phyloP scores from a whole-genome alignment of 768 basidiomycete species.

The Arthromyces matolae region DNA sequence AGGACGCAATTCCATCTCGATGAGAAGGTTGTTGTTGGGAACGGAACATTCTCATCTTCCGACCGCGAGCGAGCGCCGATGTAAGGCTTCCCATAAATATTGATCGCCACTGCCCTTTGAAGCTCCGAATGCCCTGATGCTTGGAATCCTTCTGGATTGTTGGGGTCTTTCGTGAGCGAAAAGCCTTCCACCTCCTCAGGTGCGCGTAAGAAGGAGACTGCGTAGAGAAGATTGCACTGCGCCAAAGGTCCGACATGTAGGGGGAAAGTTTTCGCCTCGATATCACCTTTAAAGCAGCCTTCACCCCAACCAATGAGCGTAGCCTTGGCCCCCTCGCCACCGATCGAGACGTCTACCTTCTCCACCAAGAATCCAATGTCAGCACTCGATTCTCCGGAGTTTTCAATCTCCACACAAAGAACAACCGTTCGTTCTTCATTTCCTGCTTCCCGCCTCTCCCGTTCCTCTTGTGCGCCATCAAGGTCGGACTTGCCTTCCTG shows the following conservation, averaged over 20 bases:
- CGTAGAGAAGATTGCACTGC: constrained; percentile 87
- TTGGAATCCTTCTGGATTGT: constrained; percentile 20
- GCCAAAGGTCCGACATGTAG: constrained; percentile 66
- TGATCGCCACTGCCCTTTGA: constrained; percentile 77
- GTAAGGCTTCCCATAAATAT: constrained; percentile 73
- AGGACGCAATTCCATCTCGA: constrained; percentile 91
- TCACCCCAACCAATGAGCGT: constrained; percentile 55
- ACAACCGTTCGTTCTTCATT: constrained; percentile 83
- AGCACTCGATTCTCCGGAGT: constrained; percentile 61
- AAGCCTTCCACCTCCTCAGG: constrained; percentile 54
- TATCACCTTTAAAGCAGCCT: constrained; percentile 42
- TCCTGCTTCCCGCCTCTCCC: constrained; percentile 60
- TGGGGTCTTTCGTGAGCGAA: constrained; percentile 26
- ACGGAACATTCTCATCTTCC: constrained; percentile 26
- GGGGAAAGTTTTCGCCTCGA: constrained; percentile 57
- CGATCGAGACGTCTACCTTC: constrained; percentile 68
- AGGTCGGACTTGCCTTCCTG: constrained; percentile 23
- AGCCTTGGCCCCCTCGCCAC: constrained; percentile 56
- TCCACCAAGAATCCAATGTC: constrained; percentile 73
- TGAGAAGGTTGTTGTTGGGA: constrained; percentile 72
- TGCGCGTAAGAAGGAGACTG: constrained; percentile 74
- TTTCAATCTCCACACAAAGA: constrained; percentile 89
- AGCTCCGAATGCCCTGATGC: constrained; percentile 39
- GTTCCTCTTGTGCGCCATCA: constrained; percentile 45
- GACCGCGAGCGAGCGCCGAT: constrained; percentile 23